Base-by-base conservation (phyloP, 306 rosid species). In the Leucaena leucocephala region DNA sequence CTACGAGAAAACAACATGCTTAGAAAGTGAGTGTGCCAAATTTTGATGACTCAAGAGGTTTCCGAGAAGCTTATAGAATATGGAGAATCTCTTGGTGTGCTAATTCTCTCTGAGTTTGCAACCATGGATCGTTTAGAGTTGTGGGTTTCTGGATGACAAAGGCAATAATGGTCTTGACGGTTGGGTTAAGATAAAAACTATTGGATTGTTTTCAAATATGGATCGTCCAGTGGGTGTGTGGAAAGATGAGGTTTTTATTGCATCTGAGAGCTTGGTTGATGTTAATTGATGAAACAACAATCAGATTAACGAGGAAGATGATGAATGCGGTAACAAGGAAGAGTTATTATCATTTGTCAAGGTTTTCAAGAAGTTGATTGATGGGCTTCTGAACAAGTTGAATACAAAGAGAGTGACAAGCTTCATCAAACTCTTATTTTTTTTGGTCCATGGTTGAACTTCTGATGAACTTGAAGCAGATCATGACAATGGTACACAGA, bases 241-340 rank as follows among this genome's bases (percentile, higher is more conserved):
- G n/a, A n/a, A n/a, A n/a, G 58, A 85, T 81, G 76, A 85, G 36
- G 4, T 81, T 78, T 58, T 78, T 35, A 63, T 85, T 71, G 80
- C 85, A 35, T 63, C 81, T 6, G 49, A 82, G 63, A 85, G 76
- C 40, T 72, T 58, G 3, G n/a, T 43, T 77, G 38, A 62, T 71
- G 75, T 71, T 5, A n/a, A 63, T 46, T 59, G 48, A 39, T 59
- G 58, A 39, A 76, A 16, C 34, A 40, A 1, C 16, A 43, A 52
- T 52, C 5, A 42, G 21, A 13, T 38, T 72, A 19, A 15, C 54
- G 52, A 22, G 58, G 42, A 80, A 58, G 62, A 22, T 70, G 44
- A 62, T 33, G 1, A 33, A 2, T 5, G 21, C 55, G 78, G 57
- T 14, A 64, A 4, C 1, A 44, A 33, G 6, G 68, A 55, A 40